A percentile compares a stretch with the other conserved stretches of the same genome.
Evolutionary conservation across 129 eudicot species (phyloP).

Genomic region (Kitagawia praeruptora): DNA sequence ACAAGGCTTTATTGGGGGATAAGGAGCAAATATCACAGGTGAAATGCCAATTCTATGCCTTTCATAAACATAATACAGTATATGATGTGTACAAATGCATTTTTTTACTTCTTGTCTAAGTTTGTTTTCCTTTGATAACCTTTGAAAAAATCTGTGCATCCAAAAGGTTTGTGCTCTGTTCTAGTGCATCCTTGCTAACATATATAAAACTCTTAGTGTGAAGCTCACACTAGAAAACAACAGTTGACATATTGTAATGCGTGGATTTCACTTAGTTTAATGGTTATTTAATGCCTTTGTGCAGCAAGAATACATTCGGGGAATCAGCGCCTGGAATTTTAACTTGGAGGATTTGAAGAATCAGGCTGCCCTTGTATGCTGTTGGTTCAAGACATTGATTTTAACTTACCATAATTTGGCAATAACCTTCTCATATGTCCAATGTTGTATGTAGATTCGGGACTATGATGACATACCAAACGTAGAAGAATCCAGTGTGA

Average conservation of each 20-base stretch:
- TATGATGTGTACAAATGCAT: background rate
- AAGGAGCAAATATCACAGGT: conserved; percentile 96
- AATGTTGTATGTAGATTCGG: conserved; percentile 47
- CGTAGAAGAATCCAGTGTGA: conserved; percentile 32
- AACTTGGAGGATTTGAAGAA: conserved; percentile 94
- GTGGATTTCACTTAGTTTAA: conserved; percentile 3
- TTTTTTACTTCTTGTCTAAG: background rate
- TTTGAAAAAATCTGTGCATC: background rate
- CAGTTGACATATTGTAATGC: background rate
- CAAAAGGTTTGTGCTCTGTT: background rate
- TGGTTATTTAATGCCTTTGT: conserved; percentile 14
- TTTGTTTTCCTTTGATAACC: background rate
- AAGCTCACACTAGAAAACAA: background rate
- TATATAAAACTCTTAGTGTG: background rate
- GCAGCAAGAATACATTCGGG: conserved; percentile 98
- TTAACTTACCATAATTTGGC: background rate
- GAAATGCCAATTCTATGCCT: conserved; percentile 1
- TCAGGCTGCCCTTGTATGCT: conserved; percentile 88
- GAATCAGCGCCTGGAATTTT: conserved; percentile 97
- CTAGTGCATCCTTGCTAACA: background rate
- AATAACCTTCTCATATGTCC: background rate
- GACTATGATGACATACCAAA: conserved; percentile 47
- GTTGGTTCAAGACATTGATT: background rate
- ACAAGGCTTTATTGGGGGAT: conserved; percentile 70
- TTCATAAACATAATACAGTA: background rate